These are phyloP conservation scores for Malassezia globosa DNA, from an alignment of 1,284 basidiomycete species.

Conservation along the genomic window DNA sequence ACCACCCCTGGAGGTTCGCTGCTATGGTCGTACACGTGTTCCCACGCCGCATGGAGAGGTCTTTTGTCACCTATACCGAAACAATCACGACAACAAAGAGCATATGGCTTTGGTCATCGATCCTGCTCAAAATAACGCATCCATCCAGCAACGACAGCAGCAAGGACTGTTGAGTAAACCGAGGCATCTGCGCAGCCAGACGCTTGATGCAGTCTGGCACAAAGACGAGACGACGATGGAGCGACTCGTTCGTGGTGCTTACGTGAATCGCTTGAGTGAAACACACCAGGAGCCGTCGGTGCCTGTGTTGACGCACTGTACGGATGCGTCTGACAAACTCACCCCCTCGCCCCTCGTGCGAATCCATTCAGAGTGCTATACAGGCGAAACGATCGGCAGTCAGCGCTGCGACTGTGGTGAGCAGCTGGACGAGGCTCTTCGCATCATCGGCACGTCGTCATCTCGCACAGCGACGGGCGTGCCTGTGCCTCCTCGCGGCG, in stretches of 20 bases:
- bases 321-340: slow-evolving; percentile 7
- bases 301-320: slow-evolving; percentile 23
- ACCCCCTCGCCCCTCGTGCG: slow-evolving; percentile 66
- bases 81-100: slow-evolving; percentile 77
- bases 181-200: slow-evolving; percentile 60
- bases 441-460: slow-evolving; percentile 58
- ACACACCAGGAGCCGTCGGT: slow-evolving; percentile 54
- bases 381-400: slow-evolving; percentile 92
- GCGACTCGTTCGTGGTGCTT: slow-evolving; percentile 82
- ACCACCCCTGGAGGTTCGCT: slow-evolving; percentile 54
- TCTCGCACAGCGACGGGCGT: background rate
- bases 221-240: slow-evolving; percentile 84
- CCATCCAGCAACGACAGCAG: slow-evolving; percentile 18
- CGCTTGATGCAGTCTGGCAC: slow-evolving; percentile 75
- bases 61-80: slow-evolving; percentile 84
- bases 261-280: slow-evolving; percentile 67
- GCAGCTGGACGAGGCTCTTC: slow-evolving; percentile 90
- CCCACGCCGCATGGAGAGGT: slow-evolving; percentile 89
- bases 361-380: slow-evolving; percentile 97
- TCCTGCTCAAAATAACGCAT: slow-evolving; percentile 39
- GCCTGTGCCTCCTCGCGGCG: slow-evolving; percentile 53
- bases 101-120: slow-evolving; percentile 96
- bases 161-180: slow-evolving; percentile 1
- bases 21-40: slow-evolving; percentile 91
- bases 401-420: slow-evolving; percentile 99